A percentile compares a stretch with the other conserved stretches of the same genome.
Conservation (phyloP, 257 asterid species). For the Solanum clarkiae region DNA sequence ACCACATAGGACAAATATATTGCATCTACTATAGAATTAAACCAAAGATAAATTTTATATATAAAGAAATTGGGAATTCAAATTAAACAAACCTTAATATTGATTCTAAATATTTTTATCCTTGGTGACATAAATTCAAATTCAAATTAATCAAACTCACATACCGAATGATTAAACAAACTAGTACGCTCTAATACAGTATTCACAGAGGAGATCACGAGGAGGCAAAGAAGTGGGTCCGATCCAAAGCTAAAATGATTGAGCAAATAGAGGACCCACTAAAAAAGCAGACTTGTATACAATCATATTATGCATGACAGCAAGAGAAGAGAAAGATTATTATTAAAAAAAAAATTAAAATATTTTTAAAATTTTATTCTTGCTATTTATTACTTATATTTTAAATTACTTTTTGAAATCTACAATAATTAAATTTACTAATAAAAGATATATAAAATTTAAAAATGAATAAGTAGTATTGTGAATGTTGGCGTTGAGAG, state of each 20-base stretch:
- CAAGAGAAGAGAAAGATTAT: background rate
- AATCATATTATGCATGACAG: background rate
- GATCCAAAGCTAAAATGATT: background rate
- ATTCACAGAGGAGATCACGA: background rate
- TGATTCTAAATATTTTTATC: background rate
- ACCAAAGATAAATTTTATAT: background rate
- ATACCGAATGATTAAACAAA: background rate
- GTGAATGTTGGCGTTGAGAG: background rate
- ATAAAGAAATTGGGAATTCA: background rate
- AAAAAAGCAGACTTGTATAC: background rate
- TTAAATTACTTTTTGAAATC: no score
- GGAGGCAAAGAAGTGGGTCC: background rate
- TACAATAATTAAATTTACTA: no score
- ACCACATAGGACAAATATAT: no score
- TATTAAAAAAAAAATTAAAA: background rate
- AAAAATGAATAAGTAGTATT: no score
- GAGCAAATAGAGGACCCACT: background rate
- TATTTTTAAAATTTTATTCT: no score
- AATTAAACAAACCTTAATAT: background rate
- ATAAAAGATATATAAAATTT: no score
- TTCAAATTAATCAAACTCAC: rapidly evolving
- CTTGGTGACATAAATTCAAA: no score
- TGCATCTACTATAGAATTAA: background rate
- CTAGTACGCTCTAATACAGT: background rate
- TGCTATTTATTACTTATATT: no score